phyloP scores from a whole-genome alignment of 2,329 filamentous ascomycete genomes.

The Hypomyces rosellus region DNA sequence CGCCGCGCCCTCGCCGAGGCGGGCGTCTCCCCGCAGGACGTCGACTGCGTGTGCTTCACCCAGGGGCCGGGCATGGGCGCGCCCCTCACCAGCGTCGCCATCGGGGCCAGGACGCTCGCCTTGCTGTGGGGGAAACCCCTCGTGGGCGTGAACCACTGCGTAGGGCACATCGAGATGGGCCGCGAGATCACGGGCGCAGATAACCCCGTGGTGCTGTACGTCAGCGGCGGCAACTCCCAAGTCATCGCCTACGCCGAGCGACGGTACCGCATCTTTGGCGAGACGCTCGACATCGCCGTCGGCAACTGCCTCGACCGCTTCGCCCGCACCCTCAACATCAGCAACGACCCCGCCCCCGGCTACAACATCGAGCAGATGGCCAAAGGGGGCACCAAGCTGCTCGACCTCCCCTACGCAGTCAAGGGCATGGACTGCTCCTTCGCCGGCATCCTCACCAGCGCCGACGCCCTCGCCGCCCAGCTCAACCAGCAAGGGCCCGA shows the following conservation, averaged over 20 bases:
- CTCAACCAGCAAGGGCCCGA: conserved; percentile 46
- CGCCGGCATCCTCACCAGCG: conserved; percentile 78
- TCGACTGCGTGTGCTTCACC: conserved; percentile 94
- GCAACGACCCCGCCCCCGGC: conserved; percentile 92
- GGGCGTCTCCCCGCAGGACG: conserved; percentile 51
- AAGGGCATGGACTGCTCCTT: conserved; percentile 99
- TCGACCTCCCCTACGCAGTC: conserved; percentile 90
- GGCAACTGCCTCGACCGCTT: conserved; percentile 97
- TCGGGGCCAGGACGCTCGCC: conserved; percentile 74
- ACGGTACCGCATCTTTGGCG: conserved; percentile 94
- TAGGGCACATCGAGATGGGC: conserved; percentile 99
- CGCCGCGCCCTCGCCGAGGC: conserved; percentile 72
- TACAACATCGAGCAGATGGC: conserved; percentile 98
- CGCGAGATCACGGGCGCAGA: conserved; percentile 81
- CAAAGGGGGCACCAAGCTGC: conserved; percentile 61
- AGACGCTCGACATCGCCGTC: conserved; percentile 94
- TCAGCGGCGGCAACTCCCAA: conserved; percentile 93
- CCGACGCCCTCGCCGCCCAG: conserved; percentile 71
- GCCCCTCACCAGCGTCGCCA: conserved; percentile 77
- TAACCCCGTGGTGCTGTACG: conserved; percentile 93
- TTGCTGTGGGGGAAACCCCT: conserved; percentile 84
- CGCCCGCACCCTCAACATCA: conserved; percentile 81
- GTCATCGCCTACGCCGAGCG: conserved; percentile 95
- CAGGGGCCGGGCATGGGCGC: conserved; percentile 95
- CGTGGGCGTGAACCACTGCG: conserved; percentile 94